Percentiles rank a stretch among this genome's conserved stretches.
These are phyloP conservation scores for Scleroderma bovista DNA, from an alignment of 768 basidiomycete genomes.

Conservation along the genomic window DNA sequence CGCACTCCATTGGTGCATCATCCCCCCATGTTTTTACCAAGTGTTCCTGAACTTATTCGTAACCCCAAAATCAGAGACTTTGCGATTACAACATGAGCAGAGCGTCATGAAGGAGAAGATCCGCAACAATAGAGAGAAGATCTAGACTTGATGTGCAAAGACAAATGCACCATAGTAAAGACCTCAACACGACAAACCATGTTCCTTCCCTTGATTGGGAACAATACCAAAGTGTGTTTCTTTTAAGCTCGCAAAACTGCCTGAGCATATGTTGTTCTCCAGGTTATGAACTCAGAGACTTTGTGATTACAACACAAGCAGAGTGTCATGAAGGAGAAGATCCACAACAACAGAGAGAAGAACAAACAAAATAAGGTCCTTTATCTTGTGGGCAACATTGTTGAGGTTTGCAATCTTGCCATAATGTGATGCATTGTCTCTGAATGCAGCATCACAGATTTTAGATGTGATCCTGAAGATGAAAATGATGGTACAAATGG, in stretches of 20 bases:
- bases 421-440: neutral
- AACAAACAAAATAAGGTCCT: conserved; percentile 98
- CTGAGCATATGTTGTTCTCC: too few species aligned
- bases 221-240: too few species aligned
- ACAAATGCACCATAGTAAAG: conserved; percentile 98
- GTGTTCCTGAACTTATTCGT: too few species aligned
- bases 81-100: conserved; percentile 90
- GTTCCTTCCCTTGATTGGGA: conserved; percentile 97
- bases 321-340: conserved; percentile 96
- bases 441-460: conserved; percentile 47
- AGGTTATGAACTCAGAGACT: conserved; percentile 92
- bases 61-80: conserved; percentile 90
- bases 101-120: conserved; percentile 98
- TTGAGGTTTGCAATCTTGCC: conserved; percentile 60
- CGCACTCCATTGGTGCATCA: too few species aligned
- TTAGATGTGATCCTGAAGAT: conserved; percentile 86
- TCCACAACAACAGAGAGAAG: conserved; percentile 96
- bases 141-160: conserved; percentile 95
- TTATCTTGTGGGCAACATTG: conserved; percentile 95
- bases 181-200: conserved; percentile 98
- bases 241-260: too few species aligned
- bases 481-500: conserved; percentile 95
- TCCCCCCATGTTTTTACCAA: too few species aligned
- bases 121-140: conserved; percentile 95
- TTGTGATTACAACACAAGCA: conserved; percentile 90